Evolutionary conservation across 108 stramenopile genomes (phyloP), one percentile per base, ranked within the genome.

Genomic region (Skeletonema marinoi): DNA sequence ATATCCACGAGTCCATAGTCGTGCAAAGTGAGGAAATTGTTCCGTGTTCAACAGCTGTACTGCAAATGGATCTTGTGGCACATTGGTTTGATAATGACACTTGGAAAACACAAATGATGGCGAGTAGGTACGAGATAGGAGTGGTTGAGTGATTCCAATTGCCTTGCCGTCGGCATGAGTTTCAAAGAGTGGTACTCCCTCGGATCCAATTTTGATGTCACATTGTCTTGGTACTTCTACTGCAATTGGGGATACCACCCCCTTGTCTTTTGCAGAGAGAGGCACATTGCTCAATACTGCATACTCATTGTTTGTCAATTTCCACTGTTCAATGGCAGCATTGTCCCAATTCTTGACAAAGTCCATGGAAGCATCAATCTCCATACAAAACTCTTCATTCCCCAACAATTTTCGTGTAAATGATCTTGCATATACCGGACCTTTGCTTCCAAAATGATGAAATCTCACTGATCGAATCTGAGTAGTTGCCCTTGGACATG

Each of bases 371-470:
- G 97, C 87, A 91, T 97, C 97, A 50, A 94, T 92, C 81, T 98
- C 96, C 93, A 99, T 92, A 89, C 97, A 99, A 76, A 96, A 99
- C 77, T 99, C 96, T 89, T 99, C 97, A 70, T 97, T 96, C 32
- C 95, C 89, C 66, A 98, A 74, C 31, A 97, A 58, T 63, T 93
- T 89, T 29, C 93, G 81, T 35, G 78, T 82, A 69, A 93, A 77
- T 9, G 82, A 84, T 30, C 96, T 84, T 13, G 96, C 93, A 77
- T 83, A 92, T 10, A 84, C 77, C 0, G 96, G 96, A 3, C 96
- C 96, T 68, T 89, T 93, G 62, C 92, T 88, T 32, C 71, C 85
- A 32, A 83, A 60, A 42, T 89, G 58, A 70, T 88, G 80, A 70
- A 91, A 80, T 5, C 86, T 66, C 6, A 94, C 66, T 14, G 77